These are phyloP conservation scores for Aureobasidium sp. DNA, from an alignment of 2,329 filamentous ascomycete genomes.

Conservation along the genomic window DNA sequence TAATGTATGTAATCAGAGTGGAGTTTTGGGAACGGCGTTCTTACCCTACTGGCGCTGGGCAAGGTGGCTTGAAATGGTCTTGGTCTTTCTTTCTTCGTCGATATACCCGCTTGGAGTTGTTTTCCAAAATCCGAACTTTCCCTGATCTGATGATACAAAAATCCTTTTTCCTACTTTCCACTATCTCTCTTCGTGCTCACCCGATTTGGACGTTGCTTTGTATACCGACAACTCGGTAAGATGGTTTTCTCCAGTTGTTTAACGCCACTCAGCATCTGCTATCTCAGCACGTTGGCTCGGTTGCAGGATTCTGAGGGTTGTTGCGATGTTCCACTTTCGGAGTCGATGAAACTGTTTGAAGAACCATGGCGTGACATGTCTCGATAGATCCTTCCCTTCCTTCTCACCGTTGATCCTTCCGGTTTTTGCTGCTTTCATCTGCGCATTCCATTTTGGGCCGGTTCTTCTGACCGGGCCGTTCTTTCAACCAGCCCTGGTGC, in stretches of 20 bases:
- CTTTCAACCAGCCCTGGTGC: no score
- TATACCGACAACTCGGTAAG: not conserved
- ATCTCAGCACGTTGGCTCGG: not conserved
- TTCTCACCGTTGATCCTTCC: not conserved
- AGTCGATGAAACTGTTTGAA: not conserved
- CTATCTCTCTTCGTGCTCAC: not conserved
- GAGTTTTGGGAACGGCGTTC: not conserved
- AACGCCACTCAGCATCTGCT: no score
- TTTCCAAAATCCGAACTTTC: not conserved
- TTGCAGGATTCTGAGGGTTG: not conserved
- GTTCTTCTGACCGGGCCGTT: not conserved
- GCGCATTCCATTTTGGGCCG: not conserved
- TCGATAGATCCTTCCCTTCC: not conserved
- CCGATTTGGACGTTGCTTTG: not conserved
- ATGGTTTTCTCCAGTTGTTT: no score
- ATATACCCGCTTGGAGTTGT: conserved; percentile 2
- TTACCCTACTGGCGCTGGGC: not conserved
- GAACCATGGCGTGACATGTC: not conserved
- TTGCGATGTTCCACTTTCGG: not conserved
- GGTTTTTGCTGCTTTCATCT: not conserved
- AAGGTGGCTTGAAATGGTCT: not conserved
- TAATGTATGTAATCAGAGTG: not conserved
- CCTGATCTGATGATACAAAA: not conserved
- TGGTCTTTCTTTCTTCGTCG: not conserved
- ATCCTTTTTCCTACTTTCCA: not conserved